These are phyloP conservation scores for Begonia fuchsioides DNA, from an alignment of 306 rosid species.

Conservation along the genomic window DNA sequence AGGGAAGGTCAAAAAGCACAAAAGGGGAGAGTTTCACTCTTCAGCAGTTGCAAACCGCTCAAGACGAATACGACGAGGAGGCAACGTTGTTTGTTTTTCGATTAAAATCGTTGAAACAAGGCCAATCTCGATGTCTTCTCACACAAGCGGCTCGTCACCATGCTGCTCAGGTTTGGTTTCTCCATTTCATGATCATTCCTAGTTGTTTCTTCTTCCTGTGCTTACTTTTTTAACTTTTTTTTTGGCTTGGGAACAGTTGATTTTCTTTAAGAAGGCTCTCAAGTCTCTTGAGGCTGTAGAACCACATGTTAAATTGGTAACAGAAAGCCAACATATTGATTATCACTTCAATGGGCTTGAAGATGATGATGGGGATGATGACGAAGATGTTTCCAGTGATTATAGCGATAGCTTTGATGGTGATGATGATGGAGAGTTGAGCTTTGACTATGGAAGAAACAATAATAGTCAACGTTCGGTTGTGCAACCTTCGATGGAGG, in stretches of 20 bases:
- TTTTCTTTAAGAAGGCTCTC: slow-evolving; percentile 80
- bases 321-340: slow-evolving; percentile 87
- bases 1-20: slow-evolving; percentile 63
- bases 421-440: slow-evolving; percentile 74
- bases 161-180: slow-evolving; percentile 72
- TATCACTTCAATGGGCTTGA: slow-evolving; percentile 74
- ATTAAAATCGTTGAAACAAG: slow-evolving; percentile 92
- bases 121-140: slow-evolving; percentile 89
- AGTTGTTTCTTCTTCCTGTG: not conserved
- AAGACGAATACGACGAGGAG: slow-evolving; percentile 87
- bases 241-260: slow-evolving; percentile 42
- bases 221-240: not conserved
- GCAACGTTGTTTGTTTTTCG: slow-evolving; percentile 90
- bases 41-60: slow-evolving; percentile 72
- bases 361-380: slow-evolving; percentile 55
- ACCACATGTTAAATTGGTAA: slow-evolving; percentile 67
- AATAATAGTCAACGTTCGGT: slow-evolving; percentile 39
- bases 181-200: slow-evolving; percentile 6
- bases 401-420: slow-evolving; percentile 31
- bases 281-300: slow-evolving; percentile 78
- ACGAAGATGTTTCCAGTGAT: slow-evolving; percentile 25
- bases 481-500: slow-evolving; percentile 46
- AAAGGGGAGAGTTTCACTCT: slow-evolving; percentile 55
- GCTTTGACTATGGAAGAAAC: slow-evolving; percentile 62
- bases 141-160: slow-evolving; percentile 99